Conservation (phyloP, 2,329 filamentous ascomycete genomes). For the Hyphodiscus sp. region DNA sequence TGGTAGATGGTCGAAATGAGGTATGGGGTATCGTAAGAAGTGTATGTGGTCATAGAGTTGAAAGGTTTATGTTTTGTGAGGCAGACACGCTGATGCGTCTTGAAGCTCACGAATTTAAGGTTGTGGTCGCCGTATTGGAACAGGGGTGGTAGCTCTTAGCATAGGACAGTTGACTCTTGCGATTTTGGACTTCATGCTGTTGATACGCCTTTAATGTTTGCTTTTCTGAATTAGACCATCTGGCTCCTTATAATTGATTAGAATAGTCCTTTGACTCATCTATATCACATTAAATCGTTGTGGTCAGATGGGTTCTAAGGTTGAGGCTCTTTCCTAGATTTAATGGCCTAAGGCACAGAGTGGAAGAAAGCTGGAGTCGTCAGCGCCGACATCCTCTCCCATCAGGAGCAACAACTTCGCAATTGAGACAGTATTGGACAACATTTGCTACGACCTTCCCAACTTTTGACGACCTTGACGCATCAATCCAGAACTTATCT, state of each 20-base stretch:
- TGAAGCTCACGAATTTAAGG: slow-evolving; percentile 22
- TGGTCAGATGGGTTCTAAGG: too few relatives aligned
- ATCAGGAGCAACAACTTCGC: too few relatives aligned
- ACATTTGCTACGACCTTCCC: too few relatives aligned
- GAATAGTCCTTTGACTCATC: background rate
- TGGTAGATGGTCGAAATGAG: background rate
- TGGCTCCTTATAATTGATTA: too few relatives aligned
- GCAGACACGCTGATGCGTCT: slow-evolving; percentile 25
- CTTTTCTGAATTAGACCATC: background rate
- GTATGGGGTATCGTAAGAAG: slow-evolving; percentile 5
- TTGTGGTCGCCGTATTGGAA: slow-evolving; percentile 15
- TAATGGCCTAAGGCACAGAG: too few relatives aligned
- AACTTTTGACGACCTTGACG: background rate
- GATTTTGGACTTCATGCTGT: background rate
- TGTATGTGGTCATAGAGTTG: slow-evolving; percentile 1
- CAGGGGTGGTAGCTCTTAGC: background rate
- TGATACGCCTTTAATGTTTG: too few relatives aligned
- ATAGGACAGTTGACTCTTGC: background rate
- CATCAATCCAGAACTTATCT: background rate
- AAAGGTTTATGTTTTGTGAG: slow-evolving; percentile 11
- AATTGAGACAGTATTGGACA: too few relatives aligned
- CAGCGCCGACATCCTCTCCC: too few relatives aligned
- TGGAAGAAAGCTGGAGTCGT: too few relatives aligned
- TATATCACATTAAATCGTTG: too few relatives aligned
- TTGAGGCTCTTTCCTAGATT: too few relatives aligned